phyloP scores from a whole-genome alignment of 805 yeast genomes.

The Maudiozyma saulgeensis region DNA sequence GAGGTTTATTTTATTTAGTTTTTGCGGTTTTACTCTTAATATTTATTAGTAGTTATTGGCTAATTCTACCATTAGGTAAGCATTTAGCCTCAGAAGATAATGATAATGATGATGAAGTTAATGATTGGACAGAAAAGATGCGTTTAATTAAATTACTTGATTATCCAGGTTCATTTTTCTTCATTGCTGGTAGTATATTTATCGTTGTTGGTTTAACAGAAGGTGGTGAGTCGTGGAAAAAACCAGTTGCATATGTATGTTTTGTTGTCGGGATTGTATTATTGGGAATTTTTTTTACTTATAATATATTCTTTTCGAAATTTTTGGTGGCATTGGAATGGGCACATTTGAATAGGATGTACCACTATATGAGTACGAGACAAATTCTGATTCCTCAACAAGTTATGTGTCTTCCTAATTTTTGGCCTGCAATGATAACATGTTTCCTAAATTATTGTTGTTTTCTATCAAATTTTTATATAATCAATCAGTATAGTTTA shows the following conservation, averaged over 20 bases:
- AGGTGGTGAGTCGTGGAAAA: slow-evolving; percentile 2
- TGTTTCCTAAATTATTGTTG: slow-evolving; percentile 1
- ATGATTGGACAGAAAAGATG: background rate
- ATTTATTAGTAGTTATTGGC: background rate
- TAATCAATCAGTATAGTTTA: background rate
- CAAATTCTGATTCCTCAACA: background rate
- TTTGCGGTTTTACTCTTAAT: background rate
- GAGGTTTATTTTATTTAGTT: background rate
- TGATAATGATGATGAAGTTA: background rate
- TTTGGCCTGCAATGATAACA: background rate
- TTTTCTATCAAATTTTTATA: background rate
- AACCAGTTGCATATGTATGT: slow-evolving; percentile 1
- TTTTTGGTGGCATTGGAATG: background rate
- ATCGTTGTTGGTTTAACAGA: slow-evolving; percentile 1
- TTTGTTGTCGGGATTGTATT: background rate
- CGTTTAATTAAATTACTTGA: background rate
- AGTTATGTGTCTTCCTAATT: background rate
- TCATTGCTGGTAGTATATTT: slow-evolving; percentile 1
- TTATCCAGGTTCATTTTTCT: background rate
- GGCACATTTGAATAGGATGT: background rate
- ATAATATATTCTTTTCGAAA: background rate
- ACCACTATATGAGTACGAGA: background rate
- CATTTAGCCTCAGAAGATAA: background rate
- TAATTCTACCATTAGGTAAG: background rate
- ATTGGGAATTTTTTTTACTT: background rate